Evolutionary conservation across 2,329 filamentous ascomycete species (phyloP).

Genomic region (Paramyrothecium roridum): DNA sequence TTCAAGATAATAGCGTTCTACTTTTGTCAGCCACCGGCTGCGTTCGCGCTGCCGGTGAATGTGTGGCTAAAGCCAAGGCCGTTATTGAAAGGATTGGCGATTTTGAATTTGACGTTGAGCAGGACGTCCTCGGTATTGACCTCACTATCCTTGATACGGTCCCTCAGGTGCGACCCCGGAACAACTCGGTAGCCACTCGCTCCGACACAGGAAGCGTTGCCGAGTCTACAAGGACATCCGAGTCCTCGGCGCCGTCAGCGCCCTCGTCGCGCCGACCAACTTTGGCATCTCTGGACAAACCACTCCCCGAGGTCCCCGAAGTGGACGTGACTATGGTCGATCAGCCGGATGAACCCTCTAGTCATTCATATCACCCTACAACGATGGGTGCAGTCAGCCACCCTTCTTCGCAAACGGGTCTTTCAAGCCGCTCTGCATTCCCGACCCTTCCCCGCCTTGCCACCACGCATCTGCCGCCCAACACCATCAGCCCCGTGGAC

Average conservation of each 20-base stretch:
- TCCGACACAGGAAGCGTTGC: constrained; percentile 35
- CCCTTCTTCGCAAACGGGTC: background rate
- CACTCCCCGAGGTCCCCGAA: constrained; percentile 63
- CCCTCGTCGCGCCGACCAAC: constrained; percentile 33
- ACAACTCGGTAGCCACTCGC: constrained; percentile 26
- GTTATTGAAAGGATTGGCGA: constrained; percentile 88
- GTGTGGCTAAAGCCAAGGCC: constrained; percentile 79
- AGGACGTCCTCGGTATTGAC: constrained; percentile 52
- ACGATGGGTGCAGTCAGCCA: constrained; percentile 36
- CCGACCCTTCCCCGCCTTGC: constrained; percentile 57
- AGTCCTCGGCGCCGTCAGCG: constrained; percentile 31
- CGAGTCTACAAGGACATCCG: constrained; percentile 33
- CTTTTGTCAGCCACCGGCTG: constrained; percentile 80
- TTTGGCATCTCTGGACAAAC: constrained; percentile 58
- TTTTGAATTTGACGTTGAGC: constrained; percentile 79
- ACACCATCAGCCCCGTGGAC: constrained; percentile 47
- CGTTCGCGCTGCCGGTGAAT: constrained; percentile 87
- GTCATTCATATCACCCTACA: constrained; percentile 37
- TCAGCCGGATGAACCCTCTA: constrained; percentile 19
- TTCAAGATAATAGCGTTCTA: constrained; percentile 72
- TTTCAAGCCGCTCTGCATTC: constrained; percentile 42
- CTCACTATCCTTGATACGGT: constrained; percentile 45
- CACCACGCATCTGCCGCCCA: constrained; percentile 43
- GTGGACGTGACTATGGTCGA: constrained; percentile 38
- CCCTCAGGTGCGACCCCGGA: constrained; percentile 26